phyloP scores from a whole-genome alignment of 805 yeast species.

The Teunomyces cretensis region DNA sequence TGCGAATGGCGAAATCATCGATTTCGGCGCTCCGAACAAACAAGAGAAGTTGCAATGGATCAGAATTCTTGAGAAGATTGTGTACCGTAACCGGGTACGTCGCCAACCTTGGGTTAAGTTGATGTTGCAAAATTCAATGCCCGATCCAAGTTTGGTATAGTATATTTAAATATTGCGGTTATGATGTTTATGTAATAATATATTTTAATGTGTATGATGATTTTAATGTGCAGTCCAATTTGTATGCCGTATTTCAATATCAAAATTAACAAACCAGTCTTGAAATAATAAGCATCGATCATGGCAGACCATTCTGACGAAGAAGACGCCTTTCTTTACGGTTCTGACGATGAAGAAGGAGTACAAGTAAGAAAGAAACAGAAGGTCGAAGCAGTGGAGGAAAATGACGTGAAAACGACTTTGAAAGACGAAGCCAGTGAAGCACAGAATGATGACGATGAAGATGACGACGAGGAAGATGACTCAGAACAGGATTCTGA shows the following conservation, averaged over 20 bases:
- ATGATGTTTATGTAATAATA: conserved; percentile 5
- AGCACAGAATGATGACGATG: conserved; percentile 15
- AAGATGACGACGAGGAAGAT: conserved; percentile 40
- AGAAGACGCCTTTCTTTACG: conserved; percentile 69
- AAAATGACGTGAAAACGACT: conserved; percentile 15
- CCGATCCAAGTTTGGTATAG: neutral
- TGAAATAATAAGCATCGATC: neutral
- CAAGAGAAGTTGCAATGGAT: conserved; percentile 69
- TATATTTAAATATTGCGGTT: neutral
- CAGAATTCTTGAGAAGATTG: conserved; percentile 51
- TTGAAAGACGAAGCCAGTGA: conserved; percentile 24
- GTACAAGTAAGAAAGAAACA: conserved; percentile 26
- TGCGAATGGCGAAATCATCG: conserved; percentile 77
- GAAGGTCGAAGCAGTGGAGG: conserved; percentile 14
- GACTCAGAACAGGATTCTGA: conserved; percentile 51
- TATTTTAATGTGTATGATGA: conserved; percentile 1
- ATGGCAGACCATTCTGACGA: conserved; percentile 43
- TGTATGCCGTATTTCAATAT: neutral
- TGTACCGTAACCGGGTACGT: conserved; percentile 54
- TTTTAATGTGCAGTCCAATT: neutral
- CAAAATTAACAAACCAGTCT: neutral
- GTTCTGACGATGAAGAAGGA: conserved; percentile 45
- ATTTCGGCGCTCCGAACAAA: conserved; percentile 78
- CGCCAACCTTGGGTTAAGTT: conserved; percentile 61
- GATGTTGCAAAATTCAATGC: conserved; percentile 29